Base-by-base conservation (phyloP, 2,329 filamentous ascomycete genomes). In the Fusarium austroafricanum region DNA sequence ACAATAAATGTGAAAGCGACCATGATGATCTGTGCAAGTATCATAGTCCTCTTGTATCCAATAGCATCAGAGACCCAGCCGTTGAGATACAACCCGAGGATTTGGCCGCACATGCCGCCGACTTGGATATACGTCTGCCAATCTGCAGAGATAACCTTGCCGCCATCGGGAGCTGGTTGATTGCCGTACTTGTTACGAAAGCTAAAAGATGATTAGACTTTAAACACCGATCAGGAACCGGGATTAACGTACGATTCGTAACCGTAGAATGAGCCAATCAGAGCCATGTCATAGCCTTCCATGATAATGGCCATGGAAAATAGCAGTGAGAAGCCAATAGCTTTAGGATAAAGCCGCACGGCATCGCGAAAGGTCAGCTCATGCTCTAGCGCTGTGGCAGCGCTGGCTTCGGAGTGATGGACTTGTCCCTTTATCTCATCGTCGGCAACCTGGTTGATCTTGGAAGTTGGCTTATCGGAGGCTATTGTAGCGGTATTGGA, bases 1-100 rank as follows among this genome's bases (percentile, higher is more conserved):
- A 86, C 84, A 60, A 89, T 81, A 53, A 86, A 81, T 15, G 88
- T 86, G 69, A 87, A 88, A n/a, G 79, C 81, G 9, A 81, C 78
- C 79, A 86, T 74, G 61, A 82, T 74, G 7, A 80, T 68, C 43
- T 90, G 79, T 11, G 84, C 84, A 8, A 71, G 79, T 26, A 90
- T 83, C 71, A 90, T 84, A 9, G 86, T 88, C 74, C 83, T 86
- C 18, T 86, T 83, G 71, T 89, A 89, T 14, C 87, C 87, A 66
- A 86, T 86, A 8, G 83, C 80, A 72, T 90, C 87, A 5, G 87
- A 86, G n/a, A 88, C 74, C 76, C 83, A 86, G 35, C 89, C 89
- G 72, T 88, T 89, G 71, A 89, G 78, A 62, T 89, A 75, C 20
- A 90, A 77, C 6, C 89, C 89, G 43, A 90, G 79, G 46, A 91